Percentiles rank a stretch among this genome's conserved stretches.
phyloP scores from a whole-genome alignment of 2,329 filamentous ascomycete genomes.

The Ceratocystis lukuohia region DNA sequence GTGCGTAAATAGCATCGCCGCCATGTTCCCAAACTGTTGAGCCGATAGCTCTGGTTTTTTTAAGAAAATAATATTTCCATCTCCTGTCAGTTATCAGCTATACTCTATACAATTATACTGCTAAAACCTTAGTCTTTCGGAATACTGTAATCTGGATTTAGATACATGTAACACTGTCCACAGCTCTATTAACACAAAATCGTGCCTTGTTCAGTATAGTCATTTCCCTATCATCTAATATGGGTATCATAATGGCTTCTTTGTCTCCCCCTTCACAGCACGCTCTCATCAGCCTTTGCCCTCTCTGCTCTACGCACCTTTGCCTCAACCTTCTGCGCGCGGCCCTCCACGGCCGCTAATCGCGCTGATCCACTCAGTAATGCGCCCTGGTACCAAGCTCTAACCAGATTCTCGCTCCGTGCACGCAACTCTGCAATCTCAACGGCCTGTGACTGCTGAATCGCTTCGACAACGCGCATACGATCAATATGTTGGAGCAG shows the following conservation, averaged over 20 bases:
- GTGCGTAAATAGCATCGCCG: too few species aligned
- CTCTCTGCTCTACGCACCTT: slow-evolving; percentile 51
- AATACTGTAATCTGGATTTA: too few species aligned
- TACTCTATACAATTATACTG: too few species aligned
- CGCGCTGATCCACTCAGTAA: slow-evolving; percentile 54
- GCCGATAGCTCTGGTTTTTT: too few species aligned
- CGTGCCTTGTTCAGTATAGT: background rate
- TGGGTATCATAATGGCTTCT: background rate
- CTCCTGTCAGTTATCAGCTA: too few species aligned
- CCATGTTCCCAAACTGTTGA: too few species aligned
- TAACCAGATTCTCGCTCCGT: slow-evolving; percentile 48
- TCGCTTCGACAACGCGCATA: slow-evolving; percentile 46
- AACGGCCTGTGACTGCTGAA: slow-evolving; percentile 47
- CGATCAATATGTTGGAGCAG: slow-evolving; percentile 47
- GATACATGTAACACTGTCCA: too few species aligned
- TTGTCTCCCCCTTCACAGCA: slow-evolving; percentile 23
- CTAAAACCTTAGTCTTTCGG: too few species aligned
- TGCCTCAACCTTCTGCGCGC: slow-evolving; percentile 52
- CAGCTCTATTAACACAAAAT: background rate
- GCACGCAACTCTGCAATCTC: slow-evolving; percentile 51
- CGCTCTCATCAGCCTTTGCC: slow-evolving; percentile 38
- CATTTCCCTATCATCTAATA: background rate
- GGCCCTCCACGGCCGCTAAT: slow-evolving; percentile 58
- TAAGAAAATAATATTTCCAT: too few species aligned
- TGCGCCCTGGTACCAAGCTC: slow-evolving; percentile 60